phyloP scores from a whole-genome alignment of 441 rosid genomes.

The Melastoma candidum region DNA sequence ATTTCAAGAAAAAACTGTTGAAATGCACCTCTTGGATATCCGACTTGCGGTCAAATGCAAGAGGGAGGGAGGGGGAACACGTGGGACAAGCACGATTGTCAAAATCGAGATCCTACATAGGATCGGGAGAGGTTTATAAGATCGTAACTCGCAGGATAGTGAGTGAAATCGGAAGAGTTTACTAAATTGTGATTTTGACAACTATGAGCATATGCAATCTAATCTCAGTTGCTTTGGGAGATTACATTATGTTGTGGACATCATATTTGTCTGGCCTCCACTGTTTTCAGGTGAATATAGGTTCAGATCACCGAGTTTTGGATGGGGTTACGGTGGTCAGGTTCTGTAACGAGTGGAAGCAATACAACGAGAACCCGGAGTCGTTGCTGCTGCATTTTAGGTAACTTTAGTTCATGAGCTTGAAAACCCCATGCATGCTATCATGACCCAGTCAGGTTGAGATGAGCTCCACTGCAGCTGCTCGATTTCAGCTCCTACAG shows the following conservation, averaged over 20 bases:
- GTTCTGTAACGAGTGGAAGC: slow-evolving; percentile 91
- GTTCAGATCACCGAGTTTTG: slow-evolving; percentile 88
- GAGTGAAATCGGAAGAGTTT: too few species aligned
- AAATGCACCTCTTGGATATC: too few species aligned
- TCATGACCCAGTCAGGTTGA: slow-evolving; percentile 97
- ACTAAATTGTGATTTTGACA: slow-evolving; percentile 21
- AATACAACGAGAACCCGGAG: slow-evolving; percentile 72
- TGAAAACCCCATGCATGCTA: slow-evolving; percentile 18
- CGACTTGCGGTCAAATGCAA: too few species aligned
- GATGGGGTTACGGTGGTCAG: slow-evolving; percentile 74
- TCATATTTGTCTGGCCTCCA: background rate
- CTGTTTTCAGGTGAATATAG: slow-evolving; percentile 55
- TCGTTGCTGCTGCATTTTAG: slow-evolving; percentile 68
- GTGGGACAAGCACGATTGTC: too few species aligned
- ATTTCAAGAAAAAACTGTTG: too few species aligned
- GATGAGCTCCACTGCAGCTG: slow-evolving; percentile 96
- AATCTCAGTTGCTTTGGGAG: background rate
- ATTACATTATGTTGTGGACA: background rate
- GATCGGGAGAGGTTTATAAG: too few species aligned
- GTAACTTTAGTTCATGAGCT: slow-evolving; percentile 18
- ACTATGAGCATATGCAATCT: slow-evolving; percentile 32
- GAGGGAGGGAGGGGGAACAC: too few species aligned
- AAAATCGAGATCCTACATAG: too few species aligned
- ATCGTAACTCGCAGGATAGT: too few species aligned
- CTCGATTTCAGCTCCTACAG: slow-evolving; percentile 92